These are phyloP conservation scores for Coemansia furcata DNA, from an alignment of 192 early-diverging fungal genomes.

Conservation along the genomic window DNA sequence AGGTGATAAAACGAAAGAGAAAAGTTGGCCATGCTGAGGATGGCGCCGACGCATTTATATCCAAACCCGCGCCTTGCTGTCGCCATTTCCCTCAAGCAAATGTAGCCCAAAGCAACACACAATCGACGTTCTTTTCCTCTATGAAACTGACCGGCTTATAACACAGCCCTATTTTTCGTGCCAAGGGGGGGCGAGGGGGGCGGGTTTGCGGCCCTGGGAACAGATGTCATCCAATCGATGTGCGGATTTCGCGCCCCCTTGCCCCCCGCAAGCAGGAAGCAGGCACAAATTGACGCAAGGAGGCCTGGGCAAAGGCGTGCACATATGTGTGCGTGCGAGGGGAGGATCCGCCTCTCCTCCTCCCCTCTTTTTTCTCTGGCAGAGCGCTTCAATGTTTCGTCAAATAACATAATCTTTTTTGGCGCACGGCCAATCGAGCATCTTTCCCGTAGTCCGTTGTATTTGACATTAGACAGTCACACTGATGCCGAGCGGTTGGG, in stretches of 20 bases:
- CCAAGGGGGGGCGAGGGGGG: neutral
- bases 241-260: conserved; percentile 26
- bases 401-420: neutral
- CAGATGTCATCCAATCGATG: conserved; percentile 26
- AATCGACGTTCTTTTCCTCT: neutral
- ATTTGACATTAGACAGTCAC: neutral
- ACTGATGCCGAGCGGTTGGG: neutral
- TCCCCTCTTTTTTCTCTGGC: neutral
- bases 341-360: neutral
- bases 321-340: neutral
- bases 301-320: conserved; percentile 3
- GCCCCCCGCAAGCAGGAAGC: neutral
- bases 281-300: conserved; percentile 6
- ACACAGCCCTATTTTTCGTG: neutral
- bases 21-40: neutral
- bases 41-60: conserved; percentile 12
- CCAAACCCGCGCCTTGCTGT: neutral
- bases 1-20: neutral
- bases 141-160: neutral
- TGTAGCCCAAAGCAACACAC: neutral
- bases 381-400: neutral
- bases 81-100: neutral
- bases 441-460: conserved; percentile 1
- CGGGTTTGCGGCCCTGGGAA: neutral
- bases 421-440: neutral